Evolutionary conservation across 805 yeast genomes (phyloP), one percentile per base, ranked within the genome.

Genomic region (Candida easanensis): DNA sequence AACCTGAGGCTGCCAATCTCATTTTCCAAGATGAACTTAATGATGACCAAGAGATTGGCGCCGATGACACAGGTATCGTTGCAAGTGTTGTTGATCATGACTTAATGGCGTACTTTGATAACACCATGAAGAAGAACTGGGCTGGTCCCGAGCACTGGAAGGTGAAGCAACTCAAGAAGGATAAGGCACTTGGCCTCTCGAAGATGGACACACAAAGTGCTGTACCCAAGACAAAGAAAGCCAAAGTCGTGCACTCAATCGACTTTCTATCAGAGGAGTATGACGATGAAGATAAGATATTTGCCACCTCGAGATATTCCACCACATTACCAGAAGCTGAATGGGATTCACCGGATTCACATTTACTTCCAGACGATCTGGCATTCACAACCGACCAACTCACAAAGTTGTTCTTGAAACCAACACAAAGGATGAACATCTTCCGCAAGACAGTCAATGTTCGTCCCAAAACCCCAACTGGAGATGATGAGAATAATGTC

Each of bases 131-230:
- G 44, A 62, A 61, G 18, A 84, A 80, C 57, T 90, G 97, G 97
- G 77, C 95, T 28, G 97, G 97, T 4, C 85, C 91, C 13, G 91
- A 87, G 53, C 93, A 88, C 64, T 91, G 97, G 97, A 85, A 84
- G 62, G 83, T 91, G 18, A 68, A 74, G 27, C 76, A 78, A 21
- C 61, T 83, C 34, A 82, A 78, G 55, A 51, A 33, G 34, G 40
- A 27, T 11, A 41, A 38, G 25, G 34, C 33, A 2, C 35, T 21
- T 13, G 41, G n/a, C 38, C 3, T 42, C 42, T 2, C n/a, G n/a
- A n/a, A n/a, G n/a, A 23, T 33, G n/a, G 36, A 19, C 15, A 10
- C 11, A 41, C 19, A 5, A 31, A 33, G n/a, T 42, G 16, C 11
- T 14, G 23, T 13, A 16, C 20, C 33, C 11, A 38, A 28, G 30